Conservation (phyloP, 2,329 filamentous ascomycete species). For the Colletotrichum magnum region DNA sequence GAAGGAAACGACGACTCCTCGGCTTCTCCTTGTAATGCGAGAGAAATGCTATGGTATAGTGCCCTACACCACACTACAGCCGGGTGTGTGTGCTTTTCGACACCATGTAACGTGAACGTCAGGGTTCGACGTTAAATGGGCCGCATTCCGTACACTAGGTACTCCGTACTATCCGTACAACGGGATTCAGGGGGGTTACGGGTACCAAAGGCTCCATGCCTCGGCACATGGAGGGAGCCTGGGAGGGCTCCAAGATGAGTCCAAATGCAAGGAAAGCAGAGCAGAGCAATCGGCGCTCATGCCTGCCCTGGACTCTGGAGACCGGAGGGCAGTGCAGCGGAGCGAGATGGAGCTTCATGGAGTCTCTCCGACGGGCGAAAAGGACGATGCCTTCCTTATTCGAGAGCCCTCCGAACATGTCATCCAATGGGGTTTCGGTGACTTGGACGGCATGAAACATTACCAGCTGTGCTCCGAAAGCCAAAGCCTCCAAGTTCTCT, state of each 20-base stretch:
- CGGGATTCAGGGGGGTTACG: background rate
- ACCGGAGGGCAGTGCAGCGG: conserved; percentile 35
- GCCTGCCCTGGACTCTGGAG: conserved; percentile 16
- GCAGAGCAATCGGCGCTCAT: background rate
- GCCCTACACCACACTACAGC: background rate
- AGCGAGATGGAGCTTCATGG: conserved; percentile 28
- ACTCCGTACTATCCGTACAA: background rate
- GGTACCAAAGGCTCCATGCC: background rate
- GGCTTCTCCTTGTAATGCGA: conserved; percentile 18
- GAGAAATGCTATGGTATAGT: background rate
- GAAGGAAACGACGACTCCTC: background rate
- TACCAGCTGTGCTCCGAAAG: conserved; percentile 16
- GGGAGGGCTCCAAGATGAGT: background rate
- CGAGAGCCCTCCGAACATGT: conserved; percentile 24
- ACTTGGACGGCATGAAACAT: conserved; percentile 33
- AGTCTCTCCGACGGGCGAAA: conserved; percentile 34
- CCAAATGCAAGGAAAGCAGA: background rate
- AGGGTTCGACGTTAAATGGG: conserved; percentile 9
- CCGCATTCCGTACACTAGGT: background rate
- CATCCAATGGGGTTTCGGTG: conserved; percentile 15
- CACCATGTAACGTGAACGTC: conserved; percentile 23
- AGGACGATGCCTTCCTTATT: conserved; percentile 36
- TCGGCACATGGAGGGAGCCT: conserved; percentile 16
- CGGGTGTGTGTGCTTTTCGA: background rate
- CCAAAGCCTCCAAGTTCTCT: conserved; percentile 23